phyloP scores from a whole-genome alignment of 2,329 filamentous ascomycete genomes.

The Nemania sp. region DNA sequence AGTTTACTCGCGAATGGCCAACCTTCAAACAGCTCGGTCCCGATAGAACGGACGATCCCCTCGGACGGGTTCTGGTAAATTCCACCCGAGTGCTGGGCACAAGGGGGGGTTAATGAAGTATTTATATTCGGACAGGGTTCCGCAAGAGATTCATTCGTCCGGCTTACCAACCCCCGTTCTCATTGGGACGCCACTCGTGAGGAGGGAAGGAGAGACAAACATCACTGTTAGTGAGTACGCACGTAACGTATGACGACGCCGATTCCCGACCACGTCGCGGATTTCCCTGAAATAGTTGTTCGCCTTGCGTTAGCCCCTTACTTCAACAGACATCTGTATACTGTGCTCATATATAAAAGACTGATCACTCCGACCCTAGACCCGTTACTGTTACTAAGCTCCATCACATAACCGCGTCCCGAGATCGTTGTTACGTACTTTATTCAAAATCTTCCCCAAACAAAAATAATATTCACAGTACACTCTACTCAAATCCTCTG shows the following conservation, averaged over 20 bases:
- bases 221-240: not conserved
- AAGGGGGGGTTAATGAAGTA: not conserved
- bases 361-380: not conserved
- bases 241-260: not conserved
- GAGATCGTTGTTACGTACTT: not conserved
- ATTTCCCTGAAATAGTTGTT: constrained; percentile 20
- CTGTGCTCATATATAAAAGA: not conserved
- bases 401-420: not conserved
- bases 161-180: constrained; percentile 6
- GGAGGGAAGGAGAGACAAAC: not conserved
- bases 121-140: constrained; percentile 21
- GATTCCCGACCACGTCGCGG: constrained; percentile 9
- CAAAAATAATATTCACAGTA: not conserved
- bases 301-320: constrained; percentile 1
- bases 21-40: constrained; percentile 2
- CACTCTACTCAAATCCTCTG: not conserved
- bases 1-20: not conserved
- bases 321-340: constrained; percentile 7
- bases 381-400: not conserved
- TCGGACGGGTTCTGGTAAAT: constrained; percentile 15
- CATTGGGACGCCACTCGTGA: not conserved
- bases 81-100: not conserved
- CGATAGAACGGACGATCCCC: constrained; percentile 21
- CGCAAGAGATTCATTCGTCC: constrained; percentile 6
- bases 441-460: not conserved